Base-by-base conservation (phyloP, 176 grass and related monocot species). In the Eleusine indica region DNA sequence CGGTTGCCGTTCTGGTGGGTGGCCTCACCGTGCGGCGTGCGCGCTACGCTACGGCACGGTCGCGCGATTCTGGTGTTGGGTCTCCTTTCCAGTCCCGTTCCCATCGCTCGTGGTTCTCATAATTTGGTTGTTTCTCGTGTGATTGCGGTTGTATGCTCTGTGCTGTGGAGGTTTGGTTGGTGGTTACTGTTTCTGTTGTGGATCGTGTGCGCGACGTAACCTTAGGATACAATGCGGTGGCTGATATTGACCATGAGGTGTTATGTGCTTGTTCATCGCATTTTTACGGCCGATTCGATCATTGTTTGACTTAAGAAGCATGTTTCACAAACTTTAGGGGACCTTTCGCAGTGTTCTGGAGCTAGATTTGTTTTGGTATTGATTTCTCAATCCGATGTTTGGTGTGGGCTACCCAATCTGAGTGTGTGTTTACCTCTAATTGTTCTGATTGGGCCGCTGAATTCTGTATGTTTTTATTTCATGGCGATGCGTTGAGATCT, bases 61-160 rank as follows among this genome's bases (percentile, higher is more conserved):
- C 19, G 75, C 30, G 82, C 71, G n/a, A 49, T 42, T 40, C 41
- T 80, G 82, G 54, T 28, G n/a, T 16, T 30, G 68, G 87, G 70
- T 42, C 29, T 28, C 9, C 49, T 32, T 60, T 41, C 22, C 42
- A 12, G 42, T 58, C 19, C 43, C 43, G 19, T 65, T 52, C 67
- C 16, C 2, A 12, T 44, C 35, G 2, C 65, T 15, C 73, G 68
- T 8, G 15, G 44, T 47, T 79, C 30, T 28, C 66, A 1, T 70
- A 6, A 30, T 29, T 21, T 40, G 16, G 4, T 10, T 40, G 1
- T 7, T 35, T 60, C 4, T 25, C 1, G 12, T 21, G 32, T n/a
- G 30, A 40, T 52, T 21, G 41, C 30, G n/a, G n/a, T 9, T 9
- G 56, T 64, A 40, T 17, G 17, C 12, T 12, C 25, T 62, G 57